A percentile compares a stretch with the other conserved stretches of the same genome.
These are phyloP conservation scores for Berberis thunbergii DNA, from an alignment of 164 flowering plant species.

Conservation along the genomic window DNA sequence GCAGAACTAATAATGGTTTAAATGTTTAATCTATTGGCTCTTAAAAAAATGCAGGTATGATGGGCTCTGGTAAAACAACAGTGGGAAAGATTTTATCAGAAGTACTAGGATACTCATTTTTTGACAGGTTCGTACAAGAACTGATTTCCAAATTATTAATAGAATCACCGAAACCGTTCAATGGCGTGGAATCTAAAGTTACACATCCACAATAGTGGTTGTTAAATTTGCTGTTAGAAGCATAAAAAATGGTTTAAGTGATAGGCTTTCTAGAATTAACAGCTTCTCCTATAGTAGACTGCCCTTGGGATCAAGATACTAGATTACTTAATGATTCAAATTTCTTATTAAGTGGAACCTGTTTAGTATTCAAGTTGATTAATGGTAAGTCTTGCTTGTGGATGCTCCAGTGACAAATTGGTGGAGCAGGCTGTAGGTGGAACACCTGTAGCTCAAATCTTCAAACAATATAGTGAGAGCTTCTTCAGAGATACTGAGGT, in stretches of 20 bases:
- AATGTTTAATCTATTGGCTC: too few relatives aligned
- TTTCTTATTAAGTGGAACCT: too few relatives aligned
- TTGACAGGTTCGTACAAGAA: constrained; percentile 60
- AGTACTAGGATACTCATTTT: constrained; percentile 68
- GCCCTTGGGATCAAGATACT: too few relatives aligned
- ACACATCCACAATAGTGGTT: constrained; percentile 7
- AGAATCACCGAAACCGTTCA: too few relatives aligned
- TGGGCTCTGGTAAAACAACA: constrained; percentile 97
- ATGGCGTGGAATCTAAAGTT: constrained; percentile 1
- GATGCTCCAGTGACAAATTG: constrained; percentile 45
- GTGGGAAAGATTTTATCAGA: constrained; percentile 74
- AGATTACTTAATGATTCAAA: too few relatives aligned
- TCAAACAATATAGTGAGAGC: constrained; percentile 42
- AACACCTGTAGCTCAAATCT: constrained; percentile 58
- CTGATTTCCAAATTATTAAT: constrained; percentile 8
- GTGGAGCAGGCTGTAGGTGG: constrained; percentile 56
- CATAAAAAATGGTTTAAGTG: too few relatives aligned
- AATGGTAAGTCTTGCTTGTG: constrained; percentile 3
- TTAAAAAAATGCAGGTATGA: constrained; percentile 60
- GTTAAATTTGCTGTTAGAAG: too few relatives aligned
- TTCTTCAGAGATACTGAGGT: constrained; percentile 75
- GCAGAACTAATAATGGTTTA: too few relatives aligned
- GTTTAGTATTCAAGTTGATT: not conserved
- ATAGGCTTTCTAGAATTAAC: too few relatives aligned
- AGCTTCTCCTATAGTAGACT: constrained; percentile 6